These are phyloP conservation scores for Trichoderma sp. DNA, from an alignment of 2,329 filamentous ascomycete species.

Conservation along the genomic window DNA sequence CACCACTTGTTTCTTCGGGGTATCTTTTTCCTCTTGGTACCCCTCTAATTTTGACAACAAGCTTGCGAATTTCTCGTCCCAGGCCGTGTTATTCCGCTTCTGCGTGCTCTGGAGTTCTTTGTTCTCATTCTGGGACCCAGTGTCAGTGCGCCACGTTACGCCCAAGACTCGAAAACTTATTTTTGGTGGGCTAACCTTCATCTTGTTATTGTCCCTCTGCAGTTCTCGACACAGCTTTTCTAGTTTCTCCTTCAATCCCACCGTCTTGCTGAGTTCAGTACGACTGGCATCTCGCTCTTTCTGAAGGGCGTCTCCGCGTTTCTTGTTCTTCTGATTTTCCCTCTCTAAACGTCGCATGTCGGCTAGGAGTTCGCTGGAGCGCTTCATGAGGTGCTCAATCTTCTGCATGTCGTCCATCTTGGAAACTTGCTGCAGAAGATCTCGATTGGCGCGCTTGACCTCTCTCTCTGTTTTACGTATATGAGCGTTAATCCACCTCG, in stretches of 20 bases:
- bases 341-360: conserved; percentile 96
- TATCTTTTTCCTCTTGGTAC: conserved; percentile 82
- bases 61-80: conserved; percentile 80
- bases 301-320: conserved; percentile 87
- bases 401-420: conserved; percentile 92
- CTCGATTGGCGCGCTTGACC: conserved; percentile 89
- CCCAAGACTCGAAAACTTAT: neutral
- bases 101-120: conserved; percentile 86
- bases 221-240: conserved; percentile 95
- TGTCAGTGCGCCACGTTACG: conserved; percentile 27
- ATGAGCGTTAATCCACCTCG: conserved; percentile 5
- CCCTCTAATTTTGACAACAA: conserved; percentile 83
- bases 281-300: conserved; percentile 93
- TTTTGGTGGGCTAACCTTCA: conserved; percentile 64
- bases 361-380: conserved; percentile 84
- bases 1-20: conserved; percentile 73
- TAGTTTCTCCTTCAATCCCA: conserved; percentile 89
- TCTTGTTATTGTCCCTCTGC: conserved; percentile 95
- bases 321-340: conserved; percentile 94
- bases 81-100: conserved; percentile 75
- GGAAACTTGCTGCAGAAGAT: conserved; percentile 81
- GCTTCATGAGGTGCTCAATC: conserved; percentile 85
- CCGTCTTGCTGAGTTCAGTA: conserved; percentile 85
- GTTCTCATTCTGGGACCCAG: conserved; percentile 71
- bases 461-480: conserved; percentile 66